Evolutionary conservation across 257 asterid species (phyloP), one percentile per base, ranked within the genome.

Genomic region (Fraxinus cuspidata): DNA sequence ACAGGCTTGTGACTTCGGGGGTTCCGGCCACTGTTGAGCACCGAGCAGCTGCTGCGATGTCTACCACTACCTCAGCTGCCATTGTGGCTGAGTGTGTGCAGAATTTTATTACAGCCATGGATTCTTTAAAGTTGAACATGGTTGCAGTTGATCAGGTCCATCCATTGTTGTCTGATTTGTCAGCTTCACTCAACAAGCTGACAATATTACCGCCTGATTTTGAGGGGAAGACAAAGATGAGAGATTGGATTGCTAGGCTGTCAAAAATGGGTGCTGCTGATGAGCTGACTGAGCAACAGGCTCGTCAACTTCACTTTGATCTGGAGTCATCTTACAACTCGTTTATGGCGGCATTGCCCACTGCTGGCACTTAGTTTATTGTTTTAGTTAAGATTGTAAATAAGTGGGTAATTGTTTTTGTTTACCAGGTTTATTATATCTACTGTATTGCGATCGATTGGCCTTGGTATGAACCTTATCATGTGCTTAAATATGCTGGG

Each of bases 11-110:
- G 31, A 86, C 83, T 35, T 91, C 96, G 4, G 97, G 99, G 7
- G 96, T 92, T 65, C 99, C 98, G n/a, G 99, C 99, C 73, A 95
- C 98, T 0, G 87, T 93, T 7, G 99, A 95, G 89, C 98, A 95
- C 82, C 86, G 97, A 28, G 88, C 89, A 0, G 96, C 97, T 34
- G 85, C 89, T 0, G 87, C 96, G 1, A 51, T 47, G 44, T 79
- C 98, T 4, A 28, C 84, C 13, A 78, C 87, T 1, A 76, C 94
- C 11, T 96, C 98, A 2, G 97, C 97, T 63, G 88, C 99, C 63
- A 81, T 78, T 63, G 99, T 96, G 77, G 98, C 98, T 0, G 98
- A 93, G 78, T 92, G 97, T 25, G 99, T 96, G 56, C 98, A 93
- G 88, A 89, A 90, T 51, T 93, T 93, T 71, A 93, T 96, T 18